Evolutionary conservation across 208 protist species (phyloP).

Genomic region (Angomonas ambiguus): DNA sequence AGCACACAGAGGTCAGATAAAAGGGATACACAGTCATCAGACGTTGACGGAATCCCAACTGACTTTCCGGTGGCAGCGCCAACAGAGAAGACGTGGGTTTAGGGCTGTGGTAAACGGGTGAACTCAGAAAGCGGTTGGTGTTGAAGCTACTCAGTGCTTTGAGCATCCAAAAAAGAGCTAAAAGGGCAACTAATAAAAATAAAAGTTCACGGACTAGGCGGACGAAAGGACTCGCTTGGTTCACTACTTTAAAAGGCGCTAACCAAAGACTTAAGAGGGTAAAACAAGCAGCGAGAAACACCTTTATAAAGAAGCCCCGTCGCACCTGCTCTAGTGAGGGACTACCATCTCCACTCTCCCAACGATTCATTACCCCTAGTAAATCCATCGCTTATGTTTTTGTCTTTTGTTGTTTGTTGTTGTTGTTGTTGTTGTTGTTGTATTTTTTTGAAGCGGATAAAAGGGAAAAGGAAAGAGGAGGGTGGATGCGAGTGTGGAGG

Average conservation of each 20-base stretch:
- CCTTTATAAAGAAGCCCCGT: background rate
- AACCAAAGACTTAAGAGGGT: background rate
- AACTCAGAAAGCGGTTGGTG: slow-evolving; percentile 29
- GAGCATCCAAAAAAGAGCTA: slow-evolving; percentile 19
- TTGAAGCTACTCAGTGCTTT: slow-evolving; percentile 24
- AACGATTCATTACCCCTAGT: background rate
- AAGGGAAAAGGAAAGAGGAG: background rate
- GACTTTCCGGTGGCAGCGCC: slow-evolving; percentile 20
- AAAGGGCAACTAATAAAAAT: slow-evolving; percentile 16
- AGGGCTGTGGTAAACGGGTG: slow-evolving; percentile 12
- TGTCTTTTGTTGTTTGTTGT: no score
- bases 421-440: slow-evolving; percentile 11
- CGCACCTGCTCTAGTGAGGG: background rate
- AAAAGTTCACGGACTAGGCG: background rate
- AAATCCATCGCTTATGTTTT: background rate
- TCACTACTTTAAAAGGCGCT: background rate
- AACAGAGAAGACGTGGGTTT: slow-evolving; percentile 13
- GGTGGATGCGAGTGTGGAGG: background rate
- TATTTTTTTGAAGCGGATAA: slow-evolving; percentile 6
- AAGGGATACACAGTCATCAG: slow-evolving; percentile 22
- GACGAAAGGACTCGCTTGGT: background rate
- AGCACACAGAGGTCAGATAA: slow-evolving; percentile 11
- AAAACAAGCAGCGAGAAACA: background rate
- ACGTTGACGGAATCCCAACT: slow-evolving; percentile 22
- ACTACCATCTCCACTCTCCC: background rate